These are phyloP conservation scores for Boeremia exigua DNA, from an alignment of 2,329 filamentous ascomycete genomes.

Conservation along the genomic window DNA sequence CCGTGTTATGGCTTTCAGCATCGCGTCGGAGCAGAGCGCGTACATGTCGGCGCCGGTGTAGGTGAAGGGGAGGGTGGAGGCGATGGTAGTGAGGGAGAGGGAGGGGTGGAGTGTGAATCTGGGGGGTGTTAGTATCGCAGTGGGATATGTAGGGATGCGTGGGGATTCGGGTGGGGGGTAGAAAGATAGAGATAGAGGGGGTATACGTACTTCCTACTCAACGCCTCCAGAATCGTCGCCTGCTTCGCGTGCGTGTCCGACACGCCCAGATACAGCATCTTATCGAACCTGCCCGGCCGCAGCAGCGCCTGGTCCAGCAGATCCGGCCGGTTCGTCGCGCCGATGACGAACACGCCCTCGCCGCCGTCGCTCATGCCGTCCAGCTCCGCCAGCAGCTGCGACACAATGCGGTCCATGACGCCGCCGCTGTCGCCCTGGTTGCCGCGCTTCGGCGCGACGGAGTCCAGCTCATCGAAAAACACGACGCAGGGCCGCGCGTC, in stretches of 20 bases:
- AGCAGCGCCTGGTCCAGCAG: slow-evolving; percentile 88
- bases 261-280: slow-evolving; percentile 96
- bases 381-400: slow-evolving; percentile 89
- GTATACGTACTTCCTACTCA: slow-evolving; percentile 85
- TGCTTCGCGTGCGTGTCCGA: slow-evolving; percentile 98
- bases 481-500: slow-evolving; percentile 88
- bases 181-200: background rate
- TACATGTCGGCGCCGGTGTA: slow-evolving; percentile 98
- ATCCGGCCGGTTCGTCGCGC: slow-evolving; percentile 93
- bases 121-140: slow-evolving; percentile 4
- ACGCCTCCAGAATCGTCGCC: slow-evolving; percentile 87
- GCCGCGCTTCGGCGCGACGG: slow-evolving; percentile 92
- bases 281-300: slow-evolving; percentile 91
- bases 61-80: slow-evolving; percentile 83
- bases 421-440: slow-evolving; percentile 97
- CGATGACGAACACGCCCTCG: slow-evolving; percentile 89
- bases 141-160: too few species aligned
- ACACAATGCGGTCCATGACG: slow-evolving; percentile 98
- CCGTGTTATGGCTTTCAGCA: slow-evolving; percentile 97
- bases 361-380: slow-evolving; percentile 97
- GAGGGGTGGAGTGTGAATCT: slow-evolving; percentile 85
- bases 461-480: slow-evolving; percentile 93
- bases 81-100: slow-evolving; percentile 76
- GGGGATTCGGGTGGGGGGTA: too few species aligned
- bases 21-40: slow-evolving; percentile 94